These are phyloP conservation scores for Elaeis guineensis DNA, from an alignment of 176 grass and related monocot species.

Conservation along the genomic window DNA sequence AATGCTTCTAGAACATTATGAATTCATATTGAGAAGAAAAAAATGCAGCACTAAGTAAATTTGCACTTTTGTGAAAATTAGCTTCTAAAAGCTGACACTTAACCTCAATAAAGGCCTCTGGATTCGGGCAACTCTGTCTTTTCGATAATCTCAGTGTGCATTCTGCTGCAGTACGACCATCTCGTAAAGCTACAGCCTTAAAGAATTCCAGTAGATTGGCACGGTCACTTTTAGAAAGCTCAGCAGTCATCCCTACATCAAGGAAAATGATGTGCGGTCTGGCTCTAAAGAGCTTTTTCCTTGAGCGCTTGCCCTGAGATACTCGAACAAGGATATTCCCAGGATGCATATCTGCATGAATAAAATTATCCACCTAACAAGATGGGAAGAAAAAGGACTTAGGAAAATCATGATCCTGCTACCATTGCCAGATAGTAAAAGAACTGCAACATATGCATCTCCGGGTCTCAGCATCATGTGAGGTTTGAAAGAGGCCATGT, in stretches of 20 bases:
- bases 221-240: slow-evolving; percentile 71
- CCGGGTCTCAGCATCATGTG: no score
- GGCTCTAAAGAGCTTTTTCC: slow-evolving; percentile 59
- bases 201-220: slow-evolving; percentile 81
- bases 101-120: slow-evolving; percentile 76
- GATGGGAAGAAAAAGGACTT: no score
- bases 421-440: no score
- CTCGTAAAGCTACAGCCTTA: slow-evolving; percentile 75
- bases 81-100: slow-evolving; percentile 24
- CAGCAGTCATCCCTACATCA: slow-evolving; percentile 93
- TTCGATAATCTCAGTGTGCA: slow-evolving; percentile 75
- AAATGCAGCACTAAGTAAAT: no score
- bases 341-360: slow-evolving; percentile 98
- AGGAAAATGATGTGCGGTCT: slow-evolving; percentile 91
- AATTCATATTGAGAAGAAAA: no score
- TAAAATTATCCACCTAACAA: slow-evolving; percentile 84
- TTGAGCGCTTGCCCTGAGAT: slow-evolving; percentile 39
- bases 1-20: no score
- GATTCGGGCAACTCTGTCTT: slow-evolving; percentile 74
- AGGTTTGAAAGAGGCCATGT: no score
- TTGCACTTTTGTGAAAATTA: background rate
- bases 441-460: no score
- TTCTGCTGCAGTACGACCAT: slow-evolving; percentile 79
- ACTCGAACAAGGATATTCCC: slow-evolving; percentile 92
- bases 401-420: no score